Conservation (phyloP, 169 alveolate genomes). For the Cryptosporidium bovis region DNA sequence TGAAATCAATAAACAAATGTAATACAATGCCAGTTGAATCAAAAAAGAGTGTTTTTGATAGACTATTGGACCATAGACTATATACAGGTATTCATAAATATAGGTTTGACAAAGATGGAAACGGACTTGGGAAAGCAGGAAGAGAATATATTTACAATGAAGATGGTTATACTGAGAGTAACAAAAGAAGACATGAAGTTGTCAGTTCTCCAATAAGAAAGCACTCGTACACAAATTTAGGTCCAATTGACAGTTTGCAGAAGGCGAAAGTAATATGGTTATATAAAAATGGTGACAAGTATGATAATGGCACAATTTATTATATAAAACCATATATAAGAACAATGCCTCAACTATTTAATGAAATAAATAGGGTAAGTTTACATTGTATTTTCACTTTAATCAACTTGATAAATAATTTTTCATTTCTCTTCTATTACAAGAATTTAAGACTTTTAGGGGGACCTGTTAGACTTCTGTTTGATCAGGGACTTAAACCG, state of each 20-base stretch:
- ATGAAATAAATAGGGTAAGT: conserved; percentile 84
- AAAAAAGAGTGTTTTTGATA: conserved; percentile 48
- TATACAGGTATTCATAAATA: conserved; percentile 83
- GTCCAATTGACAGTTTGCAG: conserved; percentile 80
- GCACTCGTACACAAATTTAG: conserved; percentile 44
- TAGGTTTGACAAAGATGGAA: conserved; percentile 87
- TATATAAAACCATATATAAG: conserved; percentile 84
- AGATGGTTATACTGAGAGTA: conserved; percentile 85
- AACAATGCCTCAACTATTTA: conserved; percentile 81
- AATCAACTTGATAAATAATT: neutral
- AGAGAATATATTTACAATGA: conserved; percentile 81
- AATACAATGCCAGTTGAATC: conserved; percentile 40
- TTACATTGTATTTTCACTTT: neutral
- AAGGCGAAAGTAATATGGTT: conserved; percentile 89
- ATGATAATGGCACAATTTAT: conserved; percentile 87
- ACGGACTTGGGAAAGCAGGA: conserved; percentile 88
- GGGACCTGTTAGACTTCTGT: conserved; percentile 88
- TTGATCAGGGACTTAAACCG: conserved; percentile 86
- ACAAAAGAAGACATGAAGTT: conserved; percentile 83
- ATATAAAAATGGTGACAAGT: conserved; percentile 90
- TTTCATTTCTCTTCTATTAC: too few species aligned
- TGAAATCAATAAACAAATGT: neutral
- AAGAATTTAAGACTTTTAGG: conserved; percentile 81
- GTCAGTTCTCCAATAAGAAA: conserved; percentile 80
- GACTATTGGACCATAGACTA: conserved; percentile 24